Evolutionary conservation across 371 early-diverging fungal genomes (phyloP), one percentile per base, ranked within the genome.

Genomic region (Syncephalastrum contaminatum): DNA sequence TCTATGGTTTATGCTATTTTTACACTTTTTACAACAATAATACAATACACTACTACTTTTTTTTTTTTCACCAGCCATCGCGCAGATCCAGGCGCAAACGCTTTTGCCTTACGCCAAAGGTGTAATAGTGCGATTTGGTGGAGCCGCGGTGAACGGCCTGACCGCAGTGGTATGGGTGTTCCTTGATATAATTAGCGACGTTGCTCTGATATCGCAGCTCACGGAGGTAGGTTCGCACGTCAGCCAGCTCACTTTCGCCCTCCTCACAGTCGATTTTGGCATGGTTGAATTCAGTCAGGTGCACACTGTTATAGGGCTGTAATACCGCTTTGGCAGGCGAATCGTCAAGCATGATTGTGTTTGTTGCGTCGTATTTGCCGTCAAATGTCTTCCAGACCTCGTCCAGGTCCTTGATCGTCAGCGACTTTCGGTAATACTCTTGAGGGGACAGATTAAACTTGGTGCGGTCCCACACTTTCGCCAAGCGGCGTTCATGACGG

Each of bases 311-410:
- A 41, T 78, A 75, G 12, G 82, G 86, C 50, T 90, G 90, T 49
- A 83, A 46, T 4, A 70, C 70, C 0, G 82, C 67, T 64, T 90
- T 90, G 44, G 63, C 59, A 3, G 68, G 65, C 7, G 88, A 86
- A 67, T 90, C 91, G 47, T 90, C 91, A 8, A 90, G 58, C 21
- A 90, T 51, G 2, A 90, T 65, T 0, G 85, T 90, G 53, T 88
- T 89, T 4, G 82, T 80, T 20, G 82, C 73, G 59, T 84, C 74
- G 62, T 74, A 90, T 24, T 69, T 51, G 4, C 67, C 63, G 3
- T 25, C 51, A 16, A 67, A 59, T 15, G 62, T 30, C 1, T 63
- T 51, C 81, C 86, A 86, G 1, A 86, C 73, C 19, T 62, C 58
- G 16, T 77, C 70, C 24, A 90, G 66, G 49, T 90, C 84, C 58